Evolutionary conservation across 257 asterid species (phyloP).

Genomic region (Scutellaria galericulata): DNA sequence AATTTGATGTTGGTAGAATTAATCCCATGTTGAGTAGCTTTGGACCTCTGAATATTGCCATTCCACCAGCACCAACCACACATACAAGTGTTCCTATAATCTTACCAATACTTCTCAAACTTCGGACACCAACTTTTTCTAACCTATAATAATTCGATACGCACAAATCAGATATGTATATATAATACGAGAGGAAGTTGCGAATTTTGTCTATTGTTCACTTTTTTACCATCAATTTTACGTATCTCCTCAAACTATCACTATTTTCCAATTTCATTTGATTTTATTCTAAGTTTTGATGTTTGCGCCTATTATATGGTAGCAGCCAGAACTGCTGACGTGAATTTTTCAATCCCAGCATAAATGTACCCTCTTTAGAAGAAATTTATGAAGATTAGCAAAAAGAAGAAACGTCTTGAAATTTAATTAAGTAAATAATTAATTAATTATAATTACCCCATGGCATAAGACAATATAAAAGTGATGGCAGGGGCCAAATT

Average conservation of each 20-base stretch:
- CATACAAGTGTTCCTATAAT: slow-evolving; percentile 1
- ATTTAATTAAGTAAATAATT: too few relatives aligned
- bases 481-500: slow-evolving; percentile 51
- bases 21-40: slow-evolving; percentile 20
- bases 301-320: too few relatives aligned
- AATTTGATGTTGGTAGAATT: not conserved
- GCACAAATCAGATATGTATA: not conserved
- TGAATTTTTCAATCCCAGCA: too few relatives aligned
- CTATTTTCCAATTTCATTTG: too few relatives aligned
- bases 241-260: too few relatives aligned
- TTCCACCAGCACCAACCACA: slow-evolving; percentile 16
- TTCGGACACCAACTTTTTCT: slow-evolving; percentile 40
- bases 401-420: too few relatives aligned
- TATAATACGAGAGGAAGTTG: not conserved
- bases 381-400: too few relatives aligned
- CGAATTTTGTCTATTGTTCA: too few relatives aligned
- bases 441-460: slow-evolving; percentile 33
- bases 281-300: too few relatives aligned
- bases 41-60: slow-evolving; percentile 23
- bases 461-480: slow-evolving; percentile 37
- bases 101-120: not conserved
- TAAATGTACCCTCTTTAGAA: too few relatives aligned
- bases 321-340: too few relatives aligned
- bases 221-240: too few relatives aligned
- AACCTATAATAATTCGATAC: slow-evolving; percentile 36